Evolutionary conservation across 768 basidiomycete species (phyloP).

Genomic region (Chalciporus sphaerocephalus): DNA sequence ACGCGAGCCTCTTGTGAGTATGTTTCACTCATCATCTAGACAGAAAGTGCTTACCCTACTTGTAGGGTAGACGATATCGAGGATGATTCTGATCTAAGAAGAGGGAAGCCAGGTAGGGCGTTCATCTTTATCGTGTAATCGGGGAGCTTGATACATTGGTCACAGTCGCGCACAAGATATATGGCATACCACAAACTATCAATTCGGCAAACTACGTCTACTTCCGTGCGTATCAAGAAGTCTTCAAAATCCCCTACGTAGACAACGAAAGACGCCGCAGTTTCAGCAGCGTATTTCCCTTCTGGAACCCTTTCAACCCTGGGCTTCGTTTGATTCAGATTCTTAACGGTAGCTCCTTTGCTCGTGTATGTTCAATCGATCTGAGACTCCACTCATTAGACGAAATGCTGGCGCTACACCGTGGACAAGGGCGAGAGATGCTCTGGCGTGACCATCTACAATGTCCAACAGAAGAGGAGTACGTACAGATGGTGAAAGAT

Average conservation of each 20-base stretch:
- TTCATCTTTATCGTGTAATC: neutral
- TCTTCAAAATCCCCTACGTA: conserved; percentile 39
- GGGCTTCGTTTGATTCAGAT: conserved; percentile 57
- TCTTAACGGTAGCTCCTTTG: conserved; percentile 57
- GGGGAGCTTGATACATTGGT: neutral
- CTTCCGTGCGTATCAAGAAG: conserved; percentile 86
- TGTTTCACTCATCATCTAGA: neutral
- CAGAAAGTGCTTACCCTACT: neutral
- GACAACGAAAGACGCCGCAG: conserved; percentile 19
- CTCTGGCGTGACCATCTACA: conserved; percentile 88
- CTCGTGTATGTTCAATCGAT: neutral
- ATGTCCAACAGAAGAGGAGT: conserved; percentile 93
- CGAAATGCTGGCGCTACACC: conserved; percentile 80
- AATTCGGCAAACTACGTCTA: conserved; percentile 97
- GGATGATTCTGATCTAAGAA: conserved; percentile 79
- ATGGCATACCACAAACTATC: conserved; percentile 93
- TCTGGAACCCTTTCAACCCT: conserved; percentile 7
- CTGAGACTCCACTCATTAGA: conserved; percentile 23
- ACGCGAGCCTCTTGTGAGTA: conserved; percentile 81
- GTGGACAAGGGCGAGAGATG: conserved; percentile 90
- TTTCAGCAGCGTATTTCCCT: conserved; percentile 35
- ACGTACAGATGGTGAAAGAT: conserved; percentile 92
- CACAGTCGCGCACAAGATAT: conserved; percentile 94
- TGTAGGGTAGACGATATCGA: conserved; percentile 92
- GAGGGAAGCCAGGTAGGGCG: conserved; percentile 74